Evolutionary conservation across 768 basidiomycete genomes (phyloP), one percentile per base, ranked within the genome.

Genomic region (Amanita polypyramis): DNA sequence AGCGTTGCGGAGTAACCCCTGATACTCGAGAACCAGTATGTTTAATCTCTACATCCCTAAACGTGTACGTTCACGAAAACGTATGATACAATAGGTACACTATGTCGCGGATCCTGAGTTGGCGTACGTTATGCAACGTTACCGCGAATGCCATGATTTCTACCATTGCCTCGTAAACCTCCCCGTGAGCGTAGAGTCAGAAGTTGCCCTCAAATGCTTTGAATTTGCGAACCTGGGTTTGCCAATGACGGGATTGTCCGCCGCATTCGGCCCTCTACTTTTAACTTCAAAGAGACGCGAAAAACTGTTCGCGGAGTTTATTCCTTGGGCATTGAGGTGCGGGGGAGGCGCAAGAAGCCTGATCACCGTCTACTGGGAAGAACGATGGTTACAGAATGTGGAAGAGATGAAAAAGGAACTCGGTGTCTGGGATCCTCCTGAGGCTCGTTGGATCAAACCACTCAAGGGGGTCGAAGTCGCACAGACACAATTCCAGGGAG

Each of bases 61-160:
- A 33, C 25, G 32, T n/a, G 19, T 29, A 21, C 21, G 20, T 30
- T 25, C 5, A 32, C 19, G n/a, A n/a, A 27, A 27, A 7, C 7
- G n/a, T 27, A 27, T 27, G 25, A 27, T 17, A 27, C 10, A 47
- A 20, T 57, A 97, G 94, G 94, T 96, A 5, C 88, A 84, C 54
- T 98, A 97, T 59, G 84, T 98, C 49, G 79, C 86, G 59, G 91
- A 97, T 58, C 92, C 93, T 2, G 94, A 96, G 58, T 77, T 96
- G 9, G 96, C 96, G 20, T 98, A 96, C 63, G 88, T 98, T 47
- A 91, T 99, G 86, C 90, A 94, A 55, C 84, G 95, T 43, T 99
- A 98, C 63, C 84, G 95, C 20, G 94, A 99, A 67, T 95, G 87
- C 54, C 96, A 99, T 65, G 95, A 99, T 66, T 85, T 98, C 55